phyloP scores from a whole-genome alignment of 352 stramenopile species.

The Pythium utonaiense region DNA sequence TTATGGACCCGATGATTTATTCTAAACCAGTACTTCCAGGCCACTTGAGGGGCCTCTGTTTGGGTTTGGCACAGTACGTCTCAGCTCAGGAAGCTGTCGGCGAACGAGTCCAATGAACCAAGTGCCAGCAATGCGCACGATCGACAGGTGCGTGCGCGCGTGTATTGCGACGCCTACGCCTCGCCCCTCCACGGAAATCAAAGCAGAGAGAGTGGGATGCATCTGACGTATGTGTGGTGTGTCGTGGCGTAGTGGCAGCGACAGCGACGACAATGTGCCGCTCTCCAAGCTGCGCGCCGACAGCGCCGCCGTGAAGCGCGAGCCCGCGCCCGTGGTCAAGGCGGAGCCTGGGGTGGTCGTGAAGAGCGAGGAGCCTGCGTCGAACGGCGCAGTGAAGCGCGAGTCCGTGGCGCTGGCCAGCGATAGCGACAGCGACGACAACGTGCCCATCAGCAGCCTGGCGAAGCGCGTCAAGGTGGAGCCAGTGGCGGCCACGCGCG shows the following conservation, averaged over 20 bases:
- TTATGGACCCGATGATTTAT: background rate
- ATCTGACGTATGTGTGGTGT: background rate
- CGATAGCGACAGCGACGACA: slow-evolving; percentile 68
- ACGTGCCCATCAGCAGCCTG: slow-evolving; percentile 65
- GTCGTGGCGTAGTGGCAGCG: slow-evolving; percentile 41
- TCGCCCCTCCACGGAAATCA: too few relatives aligned
- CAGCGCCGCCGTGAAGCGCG: slow-evolving; percentile 12
- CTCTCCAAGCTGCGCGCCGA: slow-evolving; percentile 56
- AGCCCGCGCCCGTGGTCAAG: slow-evolving; percentile 9
- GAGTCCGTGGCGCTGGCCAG: background rate
- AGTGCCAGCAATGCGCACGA: background rate
- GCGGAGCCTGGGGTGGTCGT: background rate
- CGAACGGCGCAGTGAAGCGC: slow-evolving; percentile 26
- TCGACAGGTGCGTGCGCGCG: slow-evolving; percentile 2
- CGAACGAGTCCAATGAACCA: background rate
- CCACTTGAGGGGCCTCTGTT: too few relatives aligned
- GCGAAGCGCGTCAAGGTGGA: slow-evolving; percentile 59
- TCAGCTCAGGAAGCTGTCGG: background rate
- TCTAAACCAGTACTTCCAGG: background rate
- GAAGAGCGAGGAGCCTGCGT: slow-evolving; percentile 6
- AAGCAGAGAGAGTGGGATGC: background rate
- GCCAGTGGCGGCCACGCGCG: slow-evolving; percentile 3
- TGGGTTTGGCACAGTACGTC: background rate
- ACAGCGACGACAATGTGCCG: slow-evolving; percentile 79
- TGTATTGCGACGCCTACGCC: background rate